Evolutionary conservation across 169 alveolate species (phyloP), one percentile per base, ranked within the genome.

Genomic region (Plasmodium vinckei): DNA sequence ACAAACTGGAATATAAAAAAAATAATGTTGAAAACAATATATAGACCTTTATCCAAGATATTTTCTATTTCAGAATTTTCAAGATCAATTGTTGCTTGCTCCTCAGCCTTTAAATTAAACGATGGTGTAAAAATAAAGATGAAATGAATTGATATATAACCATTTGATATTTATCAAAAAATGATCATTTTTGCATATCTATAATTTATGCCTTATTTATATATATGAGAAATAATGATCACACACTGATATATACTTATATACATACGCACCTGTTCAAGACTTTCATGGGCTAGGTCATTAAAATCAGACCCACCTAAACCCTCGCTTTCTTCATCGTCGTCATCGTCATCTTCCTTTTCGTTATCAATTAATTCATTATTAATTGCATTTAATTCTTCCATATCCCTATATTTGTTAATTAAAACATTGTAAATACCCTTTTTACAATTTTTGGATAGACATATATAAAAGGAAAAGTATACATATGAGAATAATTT

Each of bases 1-100:
- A 64, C 44, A 19, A 23, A 21, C 42, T 23, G 53, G 53, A 63
- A 42, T 47, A 47, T 9, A 63, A 49, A 70, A 70, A 51, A 70
- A 70, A 70, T 47, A 51, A 70, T 57, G 25, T 57, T n/a, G 19
- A 57, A 57, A 57, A 57, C n/a, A 17, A 51, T 51, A 51, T 13
- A 73, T 60, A 44, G 59, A 77, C 88, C 88, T 63, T 77, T 68
- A 25, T 77, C 88, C 27, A 77, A 46, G 57, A 77, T 56, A 63
- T 64, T 64, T 64, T 77, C 88, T 69, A 77, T 77, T 77, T 77
- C 88, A 23, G 65, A 60, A 53, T 77, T 77, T 77, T 77, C 88
- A n/a, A 77, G 88, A 23, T 77, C 88, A 21, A 77, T 67, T 5
- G 88, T 44, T 77, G 88, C 88, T 42, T 77, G 63, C 19, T 68